Base-by-base conservation (phyloP, 768 basidiomycete species). In the Suillus tomentosus region DNA sequence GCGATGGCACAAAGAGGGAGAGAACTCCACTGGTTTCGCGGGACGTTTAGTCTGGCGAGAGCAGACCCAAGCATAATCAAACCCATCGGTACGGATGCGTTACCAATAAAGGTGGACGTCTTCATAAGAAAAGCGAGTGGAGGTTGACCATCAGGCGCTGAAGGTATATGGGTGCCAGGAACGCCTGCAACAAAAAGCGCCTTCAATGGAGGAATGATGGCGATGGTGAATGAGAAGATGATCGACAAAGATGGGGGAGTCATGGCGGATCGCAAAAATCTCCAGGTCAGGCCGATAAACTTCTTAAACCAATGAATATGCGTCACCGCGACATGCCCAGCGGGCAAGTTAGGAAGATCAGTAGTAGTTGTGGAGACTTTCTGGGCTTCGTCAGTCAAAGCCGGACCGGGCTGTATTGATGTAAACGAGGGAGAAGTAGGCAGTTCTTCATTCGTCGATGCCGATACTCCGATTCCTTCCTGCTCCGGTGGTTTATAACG, bases 81-180 rank as follows among this genome's bases (percentile, higher is more conserved):
- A 2, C 87, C 87, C 2, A 90, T 68, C 0, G 89, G 89, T 0
- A 91, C 84, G 4, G 85, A 83, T 1, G 87, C 88, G 1, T 73
- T 82, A 0, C 90, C 88, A 43, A 89, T 79, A 67, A 91, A 90
- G 1, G 76, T 73, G 0, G 84, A 74, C 0, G 85, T 82, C 62
- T 88, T 85, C 62, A 87, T 68, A 43, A 91, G 51, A 65, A 91
- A 82, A 0, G 85, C 81, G 19, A 91, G 83, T 0, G 89, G 89
- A 1, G 90, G 88, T 64, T 84, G 79, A 0, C 88, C 88, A 66
- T 91, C 89, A 0, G 89, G 89, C 0, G 87, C 86, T 27, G 76
- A 53, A 4, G 81, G 80, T 61, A 83, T 85, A 42, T 75, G 66
- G 1, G 78, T 75, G 1, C 79, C 79, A 1, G 80, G 74, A 3